phyloP scores from a whole-genome alignment of 2,329 filamentous ascomycete genomes.

The Ophiosphaerella korrae region DNA sequence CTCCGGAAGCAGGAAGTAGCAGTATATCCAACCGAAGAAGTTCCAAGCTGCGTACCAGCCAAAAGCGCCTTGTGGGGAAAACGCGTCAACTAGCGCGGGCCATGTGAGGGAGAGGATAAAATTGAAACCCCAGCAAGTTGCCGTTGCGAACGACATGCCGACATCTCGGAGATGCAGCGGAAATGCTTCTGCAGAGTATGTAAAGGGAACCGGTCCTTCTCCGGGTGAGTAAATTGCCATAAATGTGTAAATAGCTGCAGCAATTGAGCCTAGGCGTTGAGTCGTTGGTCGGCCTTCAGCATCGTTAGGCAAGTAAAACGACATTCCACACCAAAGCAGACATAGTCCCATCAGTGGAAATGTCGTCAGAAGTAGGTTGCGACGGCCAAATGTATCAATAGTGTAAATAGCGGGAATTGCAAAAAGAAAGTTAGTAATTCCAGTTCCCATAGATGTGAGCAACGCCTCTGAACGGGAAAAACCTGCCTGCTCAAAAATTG shows the following conservation, averaged over 20 bases:
- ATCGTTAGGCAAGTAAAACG: constrained; percentile 30
- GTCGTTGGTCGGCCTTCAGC: constrained; percentile 12
- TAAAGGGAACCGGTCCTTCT: constrained; percentile 40
- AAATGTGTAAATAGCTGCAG: constrained; percentile 55
- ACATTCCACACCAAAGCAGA: constrained; percentile 36
- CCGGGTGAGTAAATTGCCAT: constrained; percentile 51
- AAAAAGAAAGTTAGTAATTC: constrained; percentile 53
- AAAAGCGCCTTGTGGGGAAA: constrained; percentile 59
- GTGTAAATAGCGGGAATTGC: constrained; percentile 52
- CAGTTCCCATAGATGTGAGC: constrained; percentile 50
- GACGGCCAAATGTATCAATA: constrained; percentile 52
- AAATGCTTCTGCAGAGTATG: constrained; percentile 52
- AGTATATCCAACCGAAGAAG: constrained; percentile 56
- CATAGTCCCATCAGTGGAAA: constrained; percentile 55
- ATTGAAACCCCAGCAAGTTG: constrained; percentile 65
- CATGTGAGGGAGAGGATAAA: constrained; percentile 59
- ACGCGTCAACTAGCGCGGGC: constrained; percentile 56
- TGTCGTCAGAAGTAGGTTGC: constrained; percentile 52
- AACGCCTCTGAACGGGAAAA: constrained; percentile 46
- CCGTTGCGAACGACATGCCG: constrained; percentile 53
- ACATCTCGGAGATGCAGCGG: constrained; percentile 52
- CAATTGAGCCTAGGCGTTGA: constrained; percentile 42
- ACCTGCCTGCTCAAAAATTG: constrained; percentile 41
- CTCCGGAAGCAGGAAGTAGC: constrained; percentile 37
- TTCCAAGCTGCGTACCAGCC: constrained; percentile 63